Percentiles rank a stretch among this genome's conserved stretches.
Evolutionary conservation across 139 green algal species (phyloP).

Genomic region (Coelastrella sp.): DNA sequence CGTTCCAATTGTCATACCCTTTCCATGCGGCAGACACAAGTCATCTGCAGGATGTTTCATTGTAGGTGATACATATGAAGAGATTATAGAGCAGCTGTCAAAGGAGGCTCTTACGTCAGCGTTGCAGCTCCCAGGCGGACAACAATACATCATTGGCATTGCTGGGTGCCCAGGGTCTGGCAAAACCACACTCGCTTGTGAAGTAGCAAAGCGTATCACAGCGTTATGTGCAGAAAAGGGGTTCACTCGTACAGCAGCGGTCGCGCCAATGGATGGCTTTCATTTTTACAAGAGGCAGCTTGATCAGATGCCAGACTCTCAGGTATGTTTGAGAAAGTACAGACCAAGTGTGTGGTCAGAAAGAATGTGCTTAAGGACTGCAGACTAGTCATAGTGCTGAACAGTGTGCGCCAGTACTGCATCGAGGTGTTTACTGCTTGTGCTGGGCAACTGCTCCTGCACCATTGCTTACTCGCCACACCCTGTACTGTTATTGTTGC

Average conservation of each 20-base stretch:
- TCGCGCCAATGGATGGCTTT: slow-evolving; percentile 81
- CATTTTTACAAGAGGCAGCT: slow-evolving; percentile 86
- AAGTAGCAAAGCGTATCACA: slow-evolving; percentile 69
- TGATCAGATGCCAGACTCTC: slow-evolving; percentile 79
- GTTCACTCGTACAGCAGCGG: background rate
- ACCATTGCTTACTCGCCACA: too few species aligned
- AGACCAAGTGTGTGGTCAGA: too few species aligned
- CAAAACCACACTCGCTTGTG: slow-evolving; percentile 81
- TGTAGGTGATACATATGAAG: slow-evolving; percentile 57
- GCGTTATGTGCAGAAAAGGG: background rate
- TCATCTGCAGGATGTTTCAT: background rate
- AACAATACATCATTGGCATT: slow-evolving; percentile 78
- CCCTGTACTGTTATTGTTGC: too few species aligned
- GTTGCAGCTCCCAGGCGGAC: background rate
- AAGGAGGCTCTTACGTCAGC: slow-evolving; percentile 13
- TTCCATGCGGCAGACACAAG: too few species aligned
- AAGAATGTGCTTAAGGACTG: too few species aligned
- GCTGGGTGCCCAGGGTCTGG: slow-evolving; percentile 62
- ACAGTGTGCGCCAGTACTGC: too few species aligned
- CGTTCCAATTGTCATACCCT: too few species aligned
- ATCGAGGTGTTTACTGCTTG: too few species aligned
- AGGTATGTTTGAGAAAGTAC: too few species aligned
- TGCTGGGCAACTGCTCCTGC: too few species aligned
- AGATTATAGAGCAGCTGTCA: slow-evolving; percentile 56
- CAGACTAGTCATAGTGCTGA: too few species aligned